Evolutionary conservation across 1,139 yeast species (phyloP), one percentile per base, ranked within the genome.

Genomic region (Pichia sp.): DNA sequence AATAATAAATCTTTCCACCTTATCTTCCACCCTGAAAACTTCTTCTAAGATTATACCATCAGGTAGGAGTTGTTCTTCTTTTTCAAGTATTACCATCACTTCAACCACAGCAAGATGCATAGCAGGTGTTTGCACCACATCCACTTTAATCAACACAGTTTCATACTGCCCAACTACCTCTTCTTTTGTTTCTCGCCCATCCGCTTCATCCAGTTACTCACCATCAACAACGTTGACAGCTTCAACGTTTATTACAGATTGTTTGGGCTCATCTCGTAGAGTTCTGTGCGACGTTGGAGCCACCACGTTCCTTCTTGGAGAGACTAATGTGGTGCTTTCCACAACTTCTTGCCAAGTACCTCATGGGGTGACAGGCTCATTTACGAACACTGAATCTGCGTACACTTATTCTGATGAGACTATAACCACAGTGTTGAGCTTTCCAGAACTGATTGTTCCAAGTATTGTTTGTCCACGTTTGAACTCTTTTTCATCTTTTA

Each of bases 201-300:
- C 34, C 12, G 34, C 12, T 31, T 12, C 34, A 9, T 31, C 34
- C 9, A 31, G 34, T 12, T 31, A 31, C 5, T 31, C 34, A 31
- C 4, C 34, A 31, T 12, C 12, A 12, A 8, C 34, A 31, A 31
- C 9, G 34, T 9, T 8, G 9, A 9, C 34, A 31, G 34, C 34
- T 31, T 31, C 34, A 31, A 53, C 55, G 9, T 17, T 58, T 40
- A 54, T 61, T 3, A 63, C 66, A 17, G 58, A 58, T 44, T 58
- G 58, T 40, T 61, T 62, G 14, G 46, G 58, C 6, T 56, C 66
- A 12, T 50, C 41, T 9, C 29, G 38, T 17, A 31, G 51, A 6
- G 54, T 54, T 3, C 20, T 45, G 4, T 50, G 56, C 29, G n/a
- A 46, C 3, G 36, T 51, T 17, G 53, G 55, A 8, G 27, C 51